Base-by-base conservation (phyloP, 495 filamentous ascomycete species). In the Hypoxylon fuscum region DNA sequence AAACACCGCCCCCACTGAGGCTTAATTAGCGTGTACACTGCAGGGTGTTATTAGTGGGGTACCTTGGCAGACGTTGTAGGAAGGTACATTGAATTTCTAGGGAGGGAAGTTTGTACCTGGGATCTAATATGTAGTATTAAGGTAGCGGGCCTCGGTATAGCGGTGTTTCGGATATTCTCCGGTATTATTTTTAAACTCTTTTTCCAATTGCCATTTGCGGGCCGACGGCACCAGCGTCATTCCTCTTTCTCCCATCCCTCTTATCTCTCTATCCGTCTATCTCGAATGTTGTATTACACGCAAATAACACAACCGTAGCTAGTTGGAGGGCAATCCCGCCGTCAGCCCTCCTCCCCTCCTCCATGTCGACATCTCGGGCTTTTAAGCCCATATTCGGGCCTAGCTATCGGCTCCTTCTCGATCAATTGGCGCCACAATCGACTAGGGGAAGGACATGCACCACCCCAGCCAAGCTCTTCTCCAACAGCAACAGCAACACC, bases 361-460 rank as follows among this genome's bases (percentile, higher is more conserved):
- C 51, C 32, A 72, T 72, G 66, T 70, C 69, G 61, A 61, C 66
- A 12, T 38, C 66, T 55, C 54, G 69, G 55, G 69, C 67, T 38
- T 40, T 72, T n/a, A 70, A 57, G 51, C 64, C 69, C 64, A 42
- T 72, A 32, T 52, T 72, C 38, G 69, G 69, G 66, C 46, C 64
- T 58, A 41, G 69, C 50, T 58, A 50, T 55, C 68, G 69, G 35
- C 57, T 69, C 18, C 22, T 72, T 41, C 54, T 68, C 49, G 69
- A 70, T 47, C 69, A 69, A 66, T 68, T 70, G 41, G 34, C 58
- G 10, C 44, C 69, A 41, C 59, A 48, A 20, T 64, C 63, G 23
- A 46, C 63, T 8, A 38, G 35, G 35, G 46, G 25, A 45, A 43
- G 32, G 35, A 53, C 3, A 31, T 29, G n/a, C n/a, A n/a, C 23